Evolutionary conservation across 78 protist genomes (phyloP), one percentile per base, ranked within the genome.

Genomic region (Emiliania huxleyi): DNA sequence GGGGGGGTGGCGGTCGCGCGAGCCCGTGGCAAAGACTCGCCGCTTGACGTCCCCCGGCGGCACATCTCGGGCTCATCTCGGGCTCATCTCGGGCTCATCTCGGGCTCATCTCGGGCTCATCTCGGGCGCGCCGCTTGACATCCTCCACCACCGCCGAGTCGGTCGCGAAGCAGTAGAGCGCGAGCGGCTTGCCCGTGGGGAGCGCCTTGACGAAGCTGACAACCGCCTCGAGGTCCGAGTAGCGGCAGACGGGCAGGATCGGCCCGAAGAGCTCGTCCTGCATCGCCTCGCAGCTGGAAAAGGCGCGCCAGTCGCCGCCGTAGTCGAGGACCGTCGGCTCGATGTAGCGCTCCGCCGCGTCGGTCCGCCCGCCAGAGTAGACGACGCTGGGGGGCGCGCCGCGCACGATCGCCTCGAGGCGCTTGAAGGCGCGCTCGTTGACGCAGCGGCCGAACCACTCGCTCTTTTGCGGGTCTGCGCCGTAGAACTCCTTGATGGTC

Each of bases 251-350:
- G 40, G 98, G 98, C 25, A 98, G 84, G 5, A 98, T 77, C 43
- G 99, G 99, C 4, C 98, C 99, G 62, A 98, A 97, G 25, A 97
- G 96, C 91, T 94, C 95, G 11, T 84, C 81, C 42, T 25, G 93
- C 98, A 33, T 96, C 97, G 21, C n/a, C 18, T 93, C 94, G 46
- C 79, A 95, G 55, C 25, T 90, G 84, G 33, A 19, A 52, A 52
- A 52, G 8, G 62, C 15, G 62, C 62, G 62, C 62, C 8, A 15
- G 15, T 52, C 93, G 69, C 1, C 94, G 95, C 42, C 48, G 21
- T 93, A 37, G n/a, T 2, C 6, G 55, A 97, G 52, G 45, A 97
- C 37, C 18, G 98, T 97, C 38, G 98, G 98, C 79, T 95, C 93
- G 19, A 48, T 33, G 25, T 43, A 38, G 2, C 33, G 25, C 26